phyloP scores from a whole-genome alignment of 2,329 filamentous ascomycete species.

The Akanthomyces muscarius region DNA sequence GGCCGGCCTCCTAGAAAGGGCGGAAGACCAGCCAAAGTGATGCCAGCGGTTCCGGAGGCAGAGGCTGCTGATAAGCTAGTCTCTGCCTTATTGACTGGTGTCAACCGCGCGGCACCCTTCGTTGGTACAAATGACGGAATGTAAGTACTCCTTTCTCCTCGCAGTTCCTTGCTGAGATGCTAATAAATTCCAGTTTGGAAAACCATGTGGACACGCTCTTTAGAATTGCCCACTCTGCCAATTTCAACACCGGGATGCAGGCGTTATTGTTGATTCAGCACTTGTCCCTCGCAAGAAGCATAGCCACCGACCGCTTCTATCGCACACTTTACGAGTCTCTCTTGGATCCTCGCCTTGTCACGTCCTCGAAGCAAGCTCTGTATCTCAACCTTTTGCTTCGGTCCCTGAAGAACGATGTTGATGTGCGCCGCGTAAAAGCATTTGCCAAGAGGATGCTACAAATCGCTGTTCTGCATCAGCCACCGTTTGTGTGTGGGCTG shows the following conservation, averaged over 20 bases:
- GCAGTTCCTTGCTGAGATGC: not conserved
- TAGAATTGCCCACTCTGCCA: conserved; percentile 92
- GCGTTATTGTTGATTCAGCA: conserved; percentile 94
- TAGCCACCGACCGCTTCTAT: conserved; percentile 88
- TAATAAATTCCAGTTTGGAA: conserved; percentile 56
- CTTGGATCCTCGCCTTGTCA: conserved; percentile 80
- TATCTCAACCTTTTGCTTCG: conserved; percentile 91
- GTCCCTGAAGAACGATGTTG: conserved; percentile 84
- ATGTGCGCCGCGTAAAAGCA: conserved; percentile 86
- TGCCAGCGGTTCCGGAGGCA: conserved; percentile 58
- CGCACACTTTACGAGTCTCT: conserved; percentile 92
- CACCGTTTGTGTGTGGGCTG: conserved; percentile 89
- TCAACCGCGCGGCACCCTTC: conserved; percentile 95
- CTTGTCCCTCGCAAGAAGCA: conserved; percentile 73
- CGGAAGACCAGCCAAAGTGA: conserved; percentile 25
- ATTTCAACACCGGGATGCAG: conserved; percentile 98
- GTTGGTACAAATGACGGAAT: conserved; percentile 73
- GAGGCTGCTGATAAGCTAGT: conserved; percentile 76
- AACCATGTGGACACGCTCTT: conserved; percentile 92
- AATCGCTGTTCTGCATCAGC: conserved; percentile 80
- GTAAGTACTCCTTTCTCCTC: conserved; percentile 41
- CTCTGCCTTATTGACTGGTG: conserved; percentile 84
- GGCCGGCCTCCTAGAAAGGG: conserved; percentile 26
- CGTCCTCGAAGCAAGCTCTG: conserved; percentile 90
- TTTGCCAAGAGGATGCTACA: conserved; percentile 94